phyloP scores from a whole-genome alignment of 1,139 yeast genomes.

The Yamadazyma atmosphaerica region DNA sequence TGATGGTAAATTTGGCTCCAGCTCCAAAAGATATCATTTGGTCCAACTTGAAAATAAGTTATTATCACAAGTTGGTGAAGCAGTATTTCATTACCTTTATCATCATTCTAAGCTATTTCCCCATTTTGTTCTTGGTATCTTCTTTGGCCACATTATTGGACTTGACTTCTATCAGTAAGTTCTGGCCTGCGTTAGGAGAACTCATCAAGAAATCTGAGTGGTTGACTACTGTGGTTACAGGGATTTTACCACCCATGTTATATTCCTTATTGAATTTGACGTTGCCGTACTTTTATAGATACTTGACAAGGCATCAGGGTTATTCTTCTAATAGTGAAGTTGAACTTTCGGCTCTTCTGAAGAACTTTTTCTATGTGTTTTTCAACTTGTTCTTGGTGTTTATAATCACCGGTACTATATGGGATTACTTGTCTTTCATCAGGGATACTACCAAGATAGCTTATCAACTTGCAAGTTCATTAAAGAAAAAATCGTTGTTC shows the following conservation, averaged over 20 bases:
- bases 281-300: constrained; percentile 69
- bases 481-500: constrained; percentile 66
- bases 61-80: constrained; percentile 53
- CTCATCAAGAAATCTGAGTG: constrained; percentile 59
- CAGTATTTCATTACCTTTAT: constrained; percentile 60
- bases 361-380: constrained; percentile 76
- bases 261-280: constrained; percentile 67
- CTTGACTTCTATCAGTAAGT: constrained; percentile 64
- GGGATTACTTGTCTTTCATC: constrained; percentile 72
- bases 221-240: constrained; percentile 73
- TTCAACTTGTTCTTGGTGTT: constrained; percentile 77
- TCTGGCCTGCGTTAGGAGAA: constrained; percentile 74
- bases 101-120: constrained; percentile 61
- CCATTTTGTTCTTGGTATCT: constrained; percentile 69
- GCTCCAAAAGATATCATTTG: constrained; percentile 81
- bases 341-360: constrained; percentile 70
- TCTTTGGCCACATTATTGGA: constrained; percentile 73
- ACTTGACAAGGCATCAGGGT: constrained; percentile 68
- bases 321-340: constrained; percentile 74
- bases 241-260: constrained; percentile 71
- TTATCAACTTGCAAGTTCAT: constrained; percentile 67
- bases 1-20: constrained; percentile 72
- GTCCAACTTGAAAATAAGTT: constrained; percentile 67
- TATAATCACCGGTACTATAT: constrained; percentile 78
- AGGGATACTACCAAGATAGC: constrained; percentile 78